Evolutionary conservation across 2,329 filamentous ascomycete species (phyloP), one percentile per base, ranked within the genome.

Genomic region (Botrytis medusae): DNA sequence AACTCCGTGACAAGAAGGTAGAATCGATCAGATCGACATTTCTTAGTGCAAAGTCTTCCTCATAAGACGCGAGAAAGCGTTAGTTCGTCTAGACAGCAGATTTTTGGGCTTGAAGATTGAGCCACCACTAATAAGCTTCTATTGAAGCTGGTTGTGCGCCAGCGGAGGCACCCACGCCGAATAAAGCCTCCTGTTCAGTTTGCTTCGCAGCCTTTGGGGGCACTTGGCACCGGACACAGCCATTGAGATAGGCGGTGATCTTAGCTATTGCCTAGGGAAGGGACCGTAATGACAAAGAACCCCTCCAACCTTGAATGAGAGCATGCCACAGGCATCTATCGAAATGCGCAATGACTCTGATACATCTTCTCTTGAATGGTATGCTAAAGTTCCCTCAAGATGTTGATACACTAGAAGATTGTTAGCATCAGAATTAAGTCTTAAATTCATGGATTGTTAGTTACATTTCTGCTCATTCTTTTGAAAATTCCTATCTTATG

Each of bases 111-210:
- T 25, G 46, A 5, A 48, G 4, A 10, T 48, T 25, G 8, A 25
- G 2, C 22, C 9, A 25, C 3, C 20, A 12, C 22, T 9, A 5
- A 20, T 25, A 4, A 25, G 10, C 9, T 25, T 48, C 3, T 48
- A 4, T 89, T 72, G 90, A 89, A 22, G 90, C 89, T 29, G 92
- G 88, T 81, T 95, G 93, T 75, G 94, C 91, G 76, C 90, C 88
- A 68, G 92, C 87, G 44, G 92, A 92, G 71, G 90, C 89, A 40
- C 2, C 22, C 34, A 61, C 18, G 18, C 34, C 12, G 20, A 4
- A 61, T 40, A n/a, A 4, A 25, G 22, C 34, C 10, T 61, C 34
- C 59, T 14, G 37, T 37, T 61, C 1, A 48, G 22, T 25, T 29
- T 57, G 12, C 51, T 29, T n/a, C 25, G 51, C 25, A 29, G 3